Evolutionary conservation across 2,329 filamentous ascomycete genomes (phyloP).

Genomic region (Xylariaceae sp.): DNA sequence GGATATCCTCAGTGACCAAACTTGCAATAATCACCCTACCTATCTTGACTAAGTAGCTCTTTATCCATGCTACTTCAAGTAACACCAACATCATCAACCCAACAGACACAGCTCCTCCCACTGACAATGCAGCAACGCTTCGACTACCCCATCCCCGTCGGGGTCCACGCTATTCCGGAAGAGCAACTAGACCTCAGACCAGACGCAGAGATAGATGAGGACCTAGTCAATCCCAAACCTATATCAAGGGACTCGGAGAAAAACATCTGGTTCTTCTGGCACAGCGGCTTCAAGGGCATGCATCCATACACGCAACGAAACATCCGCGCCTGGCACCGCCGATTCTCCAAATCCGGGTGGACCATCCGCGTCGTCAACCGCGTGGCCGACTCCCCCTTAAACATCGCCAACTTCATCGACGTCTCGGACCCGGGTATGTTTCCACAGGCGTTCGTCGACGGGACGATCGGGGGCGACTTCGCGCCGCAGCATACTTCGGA

Average conservation of each 20-base stretch:
- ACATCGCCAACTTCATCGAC: slow-evolving; percentile 48
- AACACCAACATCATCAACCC: neutral
- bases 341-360: slow-evolving; percentile 51
- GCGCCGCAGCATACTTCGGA: slow-evolving; percentile 54
- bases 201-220: slow-evolving; percentile 42
- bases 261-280: slow-evolving; percentile 59
- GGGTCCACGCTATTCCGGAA: slow-evolving; percentile 39
- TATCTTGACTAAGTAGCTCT: no score
- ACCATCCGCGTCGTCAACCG: slow-evolving; percentile 48
- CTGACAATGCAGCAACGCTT: slow-evolving; percentile 19
- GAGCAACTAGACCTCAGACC: slow-evolving; percentile 42
- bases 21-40: no score
- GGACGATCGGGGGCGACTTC: slow-evolving; percentile 46
- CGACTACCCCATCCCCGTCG: slow-evolving; percentile 34
- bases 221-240: slow-evolving; percentile 37
- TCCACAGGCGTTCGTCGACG: slow-evolving; percentile 47
- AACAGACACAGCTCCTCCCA: slow-evolving; percentile 8
- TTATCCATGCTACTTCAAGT: slow-evolving; percentile 2
- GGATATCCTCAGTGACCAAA: no score
- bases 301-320: slow-evolving; percentile 50
- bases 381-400: slow-evolving; percentile 39
- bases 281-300: slow-evolving; percentile 45
- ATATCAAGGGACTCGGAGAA: slow-evolving; percentile 38
- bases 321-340: slow-evolving; percentile 50
- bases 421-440: slow-evolving; percentile 40